Conservation (phyloP, 2,329 filamentous ascomycete genomes). For the Fusarium goolgardi region DNA sequence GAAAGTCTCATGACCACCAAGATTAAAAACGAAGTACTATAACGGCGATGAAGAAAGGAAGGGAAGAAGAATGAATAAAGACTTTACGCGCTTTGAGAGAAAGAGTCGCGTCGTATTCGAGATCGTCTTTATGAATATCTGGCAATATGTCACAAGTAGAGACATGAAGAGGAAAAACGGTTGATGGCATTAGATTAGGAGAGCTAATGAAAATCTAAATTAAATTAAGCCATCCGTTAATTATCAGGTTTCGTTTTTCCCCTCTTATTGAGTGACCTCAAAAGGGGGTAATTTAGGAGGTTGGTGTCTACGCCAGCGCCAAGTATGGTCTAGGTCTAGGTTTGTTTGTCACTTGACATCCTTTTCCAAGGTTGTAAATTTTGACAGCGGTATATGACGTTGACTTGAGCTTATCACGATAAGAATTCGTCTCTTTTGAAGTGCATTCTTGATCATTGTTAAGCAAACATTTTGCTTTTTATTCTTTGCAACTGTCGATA, state of each 20-base stretch:
- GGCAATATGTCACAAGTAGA: constrained; percentile 17
- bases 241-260: constrained; percentile 25
- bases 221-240: constrained; percentile 1
- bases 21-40: not conserved
- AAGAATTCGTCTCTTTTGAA: not conserved
- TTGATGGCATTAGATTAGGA: constrained; percentile 14
- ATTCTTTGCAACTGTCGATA: not conserved
- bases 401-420: constrained; percentile 7
- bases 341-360: not conserved
- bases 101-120: constrained; percentile 18
- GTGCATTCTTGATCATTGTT: not conserved
- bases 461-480: constrained; percentile 1
- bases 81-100: constrained; percentile 8
- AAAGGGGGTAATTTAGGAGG: constrained; percentile 34
- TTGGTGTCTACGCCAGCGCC: constrained; percentile 23
- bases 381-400: constrained; percentile 18
- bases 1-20: constrained; percentile 22
- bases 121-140: constrained; percentile 7
- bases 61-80: not conserved
- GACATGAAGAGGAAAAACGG: constrained; percentile 14
- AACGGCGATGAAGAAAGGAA: not conserved
- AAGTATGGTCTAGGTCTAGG: constrained; percentile 12
- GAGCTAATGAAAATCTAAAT: constrained; percentile 24
- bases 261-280: constrained; percentile 21
- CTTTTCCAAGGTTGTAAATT: constrained; percentile 15